These are phyloP conservation scores for Russula sp. DNA, from an alignment of 768 basidiomycete genomes.

Conservation along the genomic window DNA sequence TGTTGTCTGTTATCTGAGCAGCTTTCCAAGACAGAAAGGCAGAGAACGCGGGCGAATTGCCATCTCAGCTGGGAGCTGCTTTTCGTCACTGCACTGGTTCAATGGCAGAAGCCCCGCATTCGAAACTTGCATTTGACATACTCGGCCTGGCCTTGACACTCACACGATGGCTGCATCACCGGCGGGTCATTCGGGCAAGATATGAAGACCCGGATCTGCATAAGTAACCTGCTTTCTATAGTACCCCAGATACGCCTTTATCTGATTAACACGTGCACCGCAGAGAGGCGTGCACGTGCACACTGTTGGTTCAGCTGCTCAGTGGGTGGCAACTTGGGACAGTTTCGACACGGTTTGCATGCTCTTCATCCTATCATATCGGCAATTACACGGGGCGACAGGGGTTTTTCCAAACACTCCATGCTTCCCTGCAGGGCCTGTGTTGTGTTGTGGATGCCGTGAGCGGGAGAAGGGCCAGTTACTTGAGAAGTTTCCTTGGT, in stretches of 20 bases:
- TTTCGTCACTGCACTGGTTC: not conserved
- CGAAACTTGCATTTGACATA: not conserved
- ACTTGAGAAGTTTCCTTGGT: not conserved
- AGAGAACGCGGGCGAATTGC: too few relatives aligned
- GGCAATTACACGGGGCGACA: not conserved
- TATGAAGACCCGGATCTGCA: not conserved
- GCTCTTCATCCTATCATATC: not conserved
- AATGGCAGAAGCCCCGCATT: conserved; percentile 14
- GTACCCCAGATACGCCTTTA: too few relatives aligned
- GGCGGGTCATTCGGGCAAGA: too few relatives aligned
- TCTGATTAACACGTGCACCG: too few relatives aligned
- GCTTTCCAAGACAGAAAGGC: not conserved
- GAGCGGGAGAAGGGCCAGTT: not conserved
- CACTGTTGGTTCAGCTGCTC: too few relatives aligned
- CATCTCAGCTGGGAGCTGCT: not conserved
- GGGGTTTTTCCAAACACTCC: not conserved
- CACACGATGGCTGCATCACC: too few relatives aligned
- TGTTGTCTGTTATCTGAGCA: not conserved
- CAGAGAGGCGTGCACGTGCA: too few relatives aligned
- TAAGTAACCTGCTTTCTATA: too few relatives aligned
- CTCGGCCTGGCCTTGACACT: not conserved
- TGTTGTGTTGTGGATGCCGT: not conserved
- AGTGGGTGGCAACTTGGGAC: too few relatives aligned
- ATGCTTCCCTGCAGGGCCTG: not conserved
- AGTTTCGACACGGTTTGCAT: not conserved